Base-by-base conservation (phyloP, 129 eudicot species). In the Arctium minus region DNA sequence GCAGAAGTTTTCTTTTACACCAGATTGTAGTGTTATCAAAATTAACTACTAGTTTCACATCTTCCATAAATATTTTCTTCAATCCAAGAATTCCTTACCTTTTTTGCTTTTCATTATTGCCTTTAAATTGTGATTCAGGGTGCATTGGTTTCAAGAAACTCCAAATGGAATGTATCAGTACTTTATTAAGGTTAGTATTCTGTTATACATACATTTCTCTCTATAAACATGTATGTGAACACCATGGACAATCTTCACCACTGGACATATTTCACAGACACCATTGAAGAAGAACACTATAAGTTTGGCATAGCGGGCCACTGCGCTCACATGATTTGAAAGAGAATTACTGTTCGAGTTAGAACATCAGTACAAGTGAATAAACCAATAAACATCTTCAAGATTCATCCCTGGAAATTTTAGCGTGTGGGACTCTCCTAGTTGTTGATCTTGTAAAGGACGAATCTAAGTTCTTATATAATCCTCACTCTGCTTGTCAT, bases 101-200 rank as follows among this genome's bases (percentile, higher is more conserved):
- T 53, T 30, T 60, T 37, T 70, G 75, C 30, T 83, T 62, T 50
- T 79, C 33, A 35, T 75, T n/a, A 76, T 73, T 32, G 53, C 13
- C 48, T 72, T 74, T 53, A 36, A 29, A 48, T 22, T 29, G 18
- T 15, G 31, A 12, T 80, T 77, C 89, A 94, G 97, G 86, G 98
- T 86, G 79, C 86, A 76, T 2, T 94, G 96, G 98, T 78, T 81
- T 74, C 97, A 94, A 85, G 89, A 84, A 75, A 60, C 60, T 68
- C 88, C 90, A 50, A 80, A 87, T 81, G 98, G 98, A 80, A 76
- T 87, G 85, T 92, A 94, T 85, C 97, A 94, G 86, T 94, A 94
- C 84, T 94, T 94, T 83, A 65, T 91, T 67, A 94, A 94, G 96
- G 98, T 94, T 76, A 39, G 87, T 83, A 11, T 56, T 70, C 77